Evolutionary conservation across 768 basidiomycete genomes (phyloP), one percentile per base, ranked within the genome.

Genomic region (Obba rivulosa): DNA sequence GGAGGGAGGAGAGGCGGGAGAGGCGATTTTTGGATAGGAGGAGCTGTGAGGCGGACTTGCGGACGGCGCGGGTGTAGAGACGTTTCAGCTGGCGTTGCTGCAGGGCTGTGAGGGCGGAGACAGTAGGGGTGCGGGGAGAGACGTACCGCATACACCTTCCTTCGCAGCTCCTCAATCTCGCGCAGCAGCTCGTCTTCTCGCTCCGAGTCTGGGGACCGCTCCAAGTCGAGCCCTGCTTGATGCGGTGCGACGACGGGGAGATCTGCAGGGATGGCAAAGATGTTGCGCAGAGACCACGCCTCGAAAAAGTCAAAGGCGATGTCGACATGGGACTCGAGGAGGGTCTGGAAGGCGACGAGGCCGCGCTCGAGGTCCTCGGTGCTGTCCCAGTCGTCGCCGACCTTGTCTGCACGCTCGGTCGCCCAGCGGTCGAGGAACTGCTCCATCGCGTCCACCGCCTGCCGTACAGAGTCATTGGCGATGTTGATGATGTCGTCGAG

Each of bases 251-350:
- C 80, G 25, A 91, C 68, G 0, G 83, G 83, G 28, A 90, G 58
- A 51, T 83, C 80, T 2, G 77, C 71, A 0, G 83, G 79, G 14
- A 92, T 75, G 44, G 81, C 78, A 58, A 95, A 95, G 48, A 92
- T 86, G 66, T 95, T 96, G 36, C 91, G 73, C 59, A 92, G 64
- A 10, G 81, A 83, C 92, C 92, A 95, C 0, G 83, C 84, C 66
- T 92, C 92, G 57, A 96, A 89, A 61, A 85, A 87, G 63, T 96
- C 92, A 51, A 94, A 90, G 0, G 92, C 92, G 39, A 90, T 77
- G 60, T 96, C 92, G 38, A 88, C 84, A 56, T 93, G 92, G 46
- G 81, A 81, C 60, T 93, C 89, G 13, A 96, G 74, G 38, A 94
- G 74, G 0, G 92, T 93, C 63, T 94, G 89, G 54, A 95, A 90